These are phyloP conservation scores for Trapa incisa DNA, from an alignment of 345 rosid genomes.

Conservation along the genomic window DNA sequence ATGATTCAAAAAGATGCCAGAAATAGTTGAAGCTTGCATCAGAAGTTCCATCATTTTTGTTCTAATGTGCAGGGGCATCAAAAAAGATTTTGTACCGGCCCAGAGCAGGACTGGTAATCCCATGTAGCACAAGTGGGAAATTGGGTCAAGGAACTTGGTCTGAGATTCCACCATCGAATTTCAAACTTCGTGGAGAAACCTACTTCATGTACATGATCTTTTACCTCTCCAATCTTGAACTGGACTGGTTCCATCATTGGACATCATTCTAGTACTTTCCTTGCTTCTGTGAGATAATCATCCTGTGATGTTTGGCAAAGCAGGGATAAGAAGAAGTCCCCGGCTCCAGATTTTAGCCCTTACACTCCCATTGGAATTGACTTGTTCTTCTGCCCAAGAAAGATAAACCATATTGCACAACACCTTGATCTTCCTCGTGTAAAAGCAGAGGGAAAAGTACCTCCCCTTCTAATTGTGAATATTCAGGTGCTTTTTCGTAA, in stretches of 20 bases:
- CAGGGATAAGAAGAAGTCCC: conserved; percentile 73
- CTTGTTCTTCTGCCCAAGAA: conserved; percentile 56
- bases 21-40: background rate
- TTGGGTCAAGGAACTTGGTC: conserved; percentile 40
- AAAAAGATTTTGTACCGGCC: conserved; percentile 50
- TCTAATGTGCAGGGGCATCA: conserved; percentile 33
- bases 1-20: background rate
- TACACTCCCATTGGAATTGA: conserved; percentile 81
- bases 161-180: conserved; percentile 58
- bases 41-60: background rate
- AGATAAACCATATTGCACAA: conserved; percentile 84
- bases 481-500: conserved; percentile 49
- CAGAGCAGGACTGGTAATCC: conserved; percentile 43
- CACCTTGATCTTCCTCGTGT: conserved; percentile 76
- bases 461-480: conserved; percentile 78
- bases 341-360: conserved; percentile 50
- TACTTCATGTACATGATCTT: conserved; percentile 47
- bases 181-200: conserved; percentile 50
- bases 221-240: background rate
- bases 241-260: background rate
- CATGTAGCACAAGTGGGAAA: conserved; percentile 35
- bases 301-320: conserved; percentile 8
- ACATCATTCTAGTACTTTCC: background rate
- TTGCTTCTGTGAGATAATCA: background rate
- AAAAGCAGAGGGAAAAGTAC: conserved; percentile 48